Evolutionary conservation across 225 moss, liverwort and hornwort genomes (phyloP).

Genomic region (Marchantia paleacea): DNA sequence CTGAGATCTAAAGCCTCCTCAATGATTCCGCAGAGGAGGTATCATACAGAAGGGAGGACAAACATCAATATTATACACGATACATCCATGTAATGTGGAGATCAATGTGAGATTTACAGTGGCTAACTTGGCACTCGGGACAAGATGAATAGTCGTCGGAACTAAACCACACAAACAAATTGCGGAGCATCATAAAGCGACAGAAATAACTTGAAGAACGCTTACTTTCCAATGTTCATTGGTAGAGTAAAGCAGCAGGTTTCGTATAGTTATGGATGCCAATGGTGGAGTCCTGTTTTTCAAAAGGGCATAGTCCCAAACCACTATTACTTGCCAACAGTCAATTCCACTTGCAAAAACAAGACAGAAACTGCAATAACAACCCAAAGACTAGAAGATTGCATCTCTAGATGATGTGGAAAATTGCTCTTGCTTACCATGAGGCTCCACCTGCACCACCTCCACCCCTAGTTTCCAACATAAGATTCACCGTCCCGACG

Average conservation of each 20-base stretch:
- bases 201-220: not conserved
- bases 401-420: not conserved
- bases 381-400: not conserved
- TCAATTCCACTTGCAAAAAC: not conserved
- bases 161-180: not conserved
- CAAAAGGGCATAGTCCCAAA: conserved; percentile 21
- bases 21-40: too few relatives aligned
- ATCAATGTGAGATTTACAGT: not conserved
- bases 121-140: not conserved
- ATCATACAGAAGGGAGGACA: not conserved
- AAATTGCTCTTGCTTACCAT: conserved; percentile 48
- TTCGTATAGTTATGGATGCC: conserved; percentile 88
- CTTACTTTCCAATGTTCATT: conserved; percentile 88
- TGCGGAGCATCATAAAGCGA: not conserved
- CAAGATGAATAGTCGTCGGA: not conserved
- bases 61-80: not conserved
- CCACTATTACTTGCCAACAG: not conserved
- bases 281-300: conserved; percentile 87
- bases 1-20: too few relatives aligned
- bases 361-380: not conserved
- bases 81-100: not conserved
- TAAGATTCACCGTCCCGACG: conserved; percentile 91
- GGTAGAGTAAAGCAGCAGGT: conserved; percentile 82
- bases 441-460: conserved; percentile 74
- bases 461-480: conserved; percentile 92